These are phyloP conservation scores for Heritiera littoralis DNA, from an alignment of 345 rosid species.

Conservation along the genomic window DNA sequence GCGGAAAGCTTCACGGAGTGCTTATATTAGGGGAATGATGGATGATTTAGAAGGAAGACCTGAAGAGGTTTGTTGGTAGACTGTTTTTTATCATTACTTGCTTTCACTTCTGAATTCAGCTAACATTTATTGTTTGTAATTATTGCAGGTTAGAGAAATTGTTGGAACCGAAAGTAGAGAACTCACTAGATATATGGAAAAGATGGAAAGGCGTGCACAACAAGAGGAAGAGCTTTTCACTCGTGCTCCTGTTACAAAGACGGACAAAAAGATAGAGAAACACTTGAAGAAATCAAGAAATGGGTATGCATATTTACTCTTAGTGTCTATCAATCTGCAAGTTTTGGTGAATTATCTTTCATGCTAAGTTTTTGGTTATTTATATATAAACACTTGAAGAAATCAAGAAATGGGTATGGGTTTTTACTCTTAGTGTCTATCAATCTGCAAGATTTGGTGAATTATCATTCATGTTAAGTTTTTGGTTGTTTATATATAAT, in stretches of 20 bases:
- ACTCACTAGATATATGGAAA: constrained; percentile 51
- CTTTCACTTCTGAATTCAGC: constrained; percentile 11
- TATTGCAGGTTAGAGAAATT: constrained; percentile 60
- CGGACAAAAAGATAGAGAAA: constrained; percentile 71
- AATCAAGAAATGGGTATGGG: constrained; percentile 80
- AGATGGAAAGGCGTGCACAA: constrained; percentile 61
- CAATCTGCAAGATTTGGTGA: neutral
- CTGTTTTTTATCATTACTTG: constrained; percentile 13
- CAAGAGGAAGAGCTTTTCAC: constrained; percentile 81
- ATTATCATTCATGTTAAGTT: neutral
- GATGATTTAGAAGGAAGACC: constrained; percentile 84
- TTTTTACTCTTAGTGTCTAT: constrained; percentile 2
- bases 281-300: constrained; percentile 70
- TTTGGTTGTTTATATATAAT: constrained; percentile 1
- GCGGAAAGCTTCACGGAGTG: constrained; percentile 52
- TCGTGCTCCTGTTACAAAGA: constrained; percentile 69
- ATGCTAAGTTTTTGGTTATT: neutral
- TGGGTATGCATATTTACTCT: constrained; percentile 53
- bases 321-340: neutral
- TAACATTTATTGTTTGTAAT: constrained; percentile 20
- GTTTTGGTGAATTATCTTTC: neutral
- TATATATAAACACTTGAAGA: constrained; percentile 52
- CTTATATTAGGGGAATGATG: constrained; percentile 65
- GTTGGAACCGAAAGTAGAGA: constrained; percentile 74
- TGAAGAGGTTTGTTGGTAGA: constrained; percentile 61